phyloP scores from a whole-genome alignment of 352 stramenopile genomes.

The Thalassiosira livingstoniorum region DNA sequence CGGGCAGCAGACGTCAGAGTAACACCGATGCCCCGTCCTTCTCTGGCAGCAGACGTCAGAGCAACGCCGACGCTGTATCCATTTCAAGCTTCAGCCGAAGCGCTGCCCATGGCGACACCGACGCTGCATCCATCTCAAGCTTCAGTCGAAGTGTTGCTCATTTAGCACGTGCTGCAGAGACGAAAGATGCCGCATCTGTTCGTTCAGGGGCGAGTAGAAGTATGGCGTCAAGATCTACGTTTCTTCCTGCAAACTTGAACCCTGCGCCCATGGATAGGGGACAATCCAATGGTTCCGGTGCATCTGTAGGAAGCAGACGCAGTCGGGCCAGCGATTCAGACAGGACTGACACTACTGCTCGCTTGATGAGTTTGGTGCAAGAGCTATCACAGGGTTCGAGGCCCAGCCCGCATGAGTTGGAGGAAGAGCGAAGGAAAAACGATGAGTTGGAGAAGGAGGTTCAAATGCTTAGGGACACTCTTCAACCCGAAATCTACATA shows the following conservation, averaged over 20 bases:
- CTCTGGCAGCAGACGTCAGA: background rate
- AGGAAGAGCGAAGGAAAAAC: no score
- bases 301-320: background rate
- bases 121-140: background rate
- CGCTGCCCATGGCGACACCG: background rate
- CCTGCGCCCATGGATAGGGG: no score
- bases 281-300: background rate
- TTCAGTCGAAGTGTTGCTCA: background rate
- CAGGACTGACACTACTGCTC: constrained; percentile 14
- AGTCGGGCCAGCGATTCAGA: background rate
- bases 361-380: constrained; percentile 13
- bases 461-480: background rate
- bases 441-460: no score
- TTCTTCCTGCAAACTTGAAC: no score
- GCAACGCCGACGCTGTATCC: background rate
- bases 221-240: background rate
- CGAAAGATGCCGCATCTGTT: background rate
- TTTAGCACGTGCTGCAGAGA: background rate
- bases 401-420: no score
- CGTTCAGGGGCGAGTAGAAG: background rate
- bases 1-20: background rate
- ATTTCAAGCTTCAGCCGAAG: background rate
- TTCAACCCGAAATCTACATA: background rate
- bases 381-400: constrained; percentile 16
- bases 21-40: no score